These are phyloP conservation scores for Allomyces arbusculus DNA, from an alignment of 192 early-diverging fungal genomes.

Conservation along the genomic window DNA sequence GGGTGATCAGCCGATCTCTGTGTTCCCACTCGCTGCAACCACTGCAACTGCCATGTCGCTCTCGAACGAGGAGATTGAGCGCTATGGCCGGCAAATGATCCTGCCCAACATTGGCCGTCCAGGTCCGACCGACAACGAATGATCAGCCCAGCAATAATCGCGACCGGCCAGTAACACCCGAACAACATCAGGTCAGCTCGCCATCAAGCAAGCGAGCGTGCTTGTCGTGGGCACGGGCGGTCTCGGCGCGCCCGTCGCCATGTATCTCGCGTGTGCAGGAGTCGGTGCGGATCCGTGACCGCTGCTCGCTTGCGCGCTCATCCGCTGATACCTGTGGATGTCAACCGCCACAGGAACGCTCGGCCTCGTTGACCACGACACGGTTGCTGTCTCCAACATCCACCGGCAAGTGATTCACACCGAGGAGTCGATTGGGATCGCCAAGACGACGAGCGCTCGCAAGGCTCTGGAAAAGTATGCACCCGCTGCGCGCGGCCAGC, in stretches of 20 bases:
- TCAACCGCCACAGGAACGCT: conserved; percentile 10
- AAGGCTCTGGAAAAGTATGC: conserved; percentile 11
- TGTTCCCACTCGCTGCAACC: too few relatives aligned
- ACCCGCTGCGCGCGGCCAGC: too few relatives aligned
- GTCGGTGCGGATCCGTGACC: conserved; percentile 26
- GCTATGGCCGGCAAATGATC: conserved; percentile 73
- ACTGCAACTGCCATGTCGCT: conserved; percentile 7
- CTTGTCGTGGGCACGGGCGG: conserved; percentile 89
- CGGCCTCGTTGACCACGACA: conserved; percentile 85
- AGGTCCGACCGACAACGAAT: conserved; percentile 18
- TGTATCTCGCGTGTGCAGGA: conserved; percentile 80
- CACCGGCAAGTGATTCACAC: conserved; percentile 89
- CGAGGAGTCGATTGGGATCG: conserved; percentile 35
- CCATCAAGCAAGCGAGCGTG: conserved; percentile 47
- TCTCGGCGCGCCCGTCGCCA: conserved; percentile 62
- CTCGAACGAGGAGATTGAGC: conserved; percentile 47
- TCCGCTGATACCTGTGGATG: too few relatives aligned
- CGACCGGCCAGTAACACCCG: neutral
- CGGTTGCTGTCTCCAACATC: conserved; percentile 71
- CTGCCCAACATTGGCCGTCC: conserved; percentile 50
- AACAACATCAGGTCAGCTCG: conserved; percentile 41
- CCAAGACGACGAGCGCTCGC: conserved; percentile 62
- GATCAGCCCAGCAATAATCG: neutral
- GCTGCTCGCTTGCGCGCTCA: too few relatives aligned
- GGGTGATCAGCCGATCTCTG: too few relatives aligned